Evolutionary conservation across 176 grass and related monocot species (phyloP).

Genomic region (Alloteropsis semialata): DNA sequence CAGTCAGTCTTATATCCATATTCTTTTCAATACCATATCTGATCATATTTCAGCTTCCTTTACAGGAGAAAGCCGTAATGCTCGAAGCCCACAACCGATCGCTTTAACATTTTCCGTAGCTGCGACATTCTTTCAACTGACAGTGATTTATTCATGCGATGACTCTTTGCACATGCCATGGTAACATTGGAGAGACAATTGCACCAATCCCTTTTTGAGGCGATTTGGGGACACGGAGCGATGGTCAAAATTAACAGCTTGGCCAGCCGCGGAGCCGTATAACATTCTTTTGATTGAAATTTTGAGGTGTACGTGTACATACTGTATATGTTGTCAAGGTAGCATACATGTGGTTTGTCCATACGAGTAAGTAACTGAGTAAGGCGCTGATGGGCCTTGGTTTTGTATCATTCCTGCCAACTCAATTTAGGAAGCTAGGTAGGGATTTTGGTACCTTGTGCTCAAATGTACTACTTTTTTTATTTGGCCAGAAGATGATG

Average conservation of each 20-base stretch:
- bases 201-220: constrained; percentile 27
- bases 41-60: constrained; percentile 43
- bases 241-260: constrained; percentile 26
- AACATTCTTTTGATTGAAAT: constrained; percentile 18
- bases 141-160: constrained; percentile 30
- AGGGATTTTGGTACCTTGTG: constrained; percentile 33
- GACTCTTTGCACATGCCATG: constrained; percentile 26
- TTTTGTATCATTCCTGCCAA: constrained; percentile 46
- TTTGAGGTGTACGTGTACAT: constrained; percentile 42
- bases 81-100: constrained; percentile 73
- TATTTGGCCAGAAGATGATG: not conserved
- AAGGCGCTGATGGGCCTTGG: constrained; percentile 14
- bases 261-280: not conserved
- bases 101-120: constrained; percentile 37
- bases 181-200: constrained; percentile 32
- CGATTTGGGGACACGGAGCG: constrained; percentile 3
- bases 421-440: constrained; percentile 29
- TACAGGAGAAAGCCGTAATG: constrained; percentile 75
- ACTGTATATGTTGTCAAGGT: constrained; percentile 46
- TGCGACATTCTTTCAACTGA: constrained; percentile 38
- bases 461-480: constrained; percentile 15
- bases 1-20: not conserved
- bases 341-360: constrained; percentile 35
- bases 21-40: constrained; percentile 26
- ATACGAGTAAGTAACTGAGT: constrained; percentile 15